Evolutionary conservation across 768 basidiomycete genomes (phyloP).

Genomic region (Lactifluus rugatus): DNA sequence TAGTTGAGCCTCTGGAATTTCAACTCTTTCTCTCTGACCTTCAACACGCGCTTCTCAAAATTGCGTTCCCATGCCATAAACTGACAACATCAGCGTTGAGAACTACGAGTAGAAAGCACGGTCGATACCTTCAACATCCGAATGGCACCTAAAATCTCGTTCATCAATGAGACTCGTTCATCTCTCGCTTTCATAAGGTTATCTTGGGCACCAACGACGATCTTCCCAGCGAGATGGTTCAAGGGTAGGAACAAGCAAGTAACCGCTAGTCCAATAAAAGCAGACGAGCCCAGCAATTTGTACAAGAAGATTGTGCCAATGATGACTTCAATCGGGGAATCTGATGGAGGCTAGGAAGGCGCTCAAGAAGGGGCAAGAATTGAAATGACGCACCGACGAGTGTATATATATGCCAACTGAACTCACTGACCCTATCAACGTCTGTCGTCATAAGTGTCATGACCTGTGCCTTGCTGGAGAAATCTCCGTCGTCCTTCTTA

Average conservation of each 20-base stretch:
- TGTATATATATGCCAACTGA: conserved; percentile 68
- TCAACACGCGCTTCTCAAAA: conserved; percentile 67
- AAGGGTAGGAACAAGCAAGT: conserved; percentile 58
- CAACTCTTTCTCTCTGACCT: conserved; percentile 70
- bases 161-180: conserved; percentile 86
- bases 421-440: conserved; percentile 82
- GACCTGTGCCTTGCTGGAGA: conserved; percentile 58
- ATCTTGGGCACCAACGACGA: conserved; percentile 70
- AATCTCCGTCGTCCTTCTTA: conserved; percentile 43
- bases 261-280: conserved; percentile 68
- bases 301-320: conserved; percentile 73
- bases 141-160: conserved; percentile 84
- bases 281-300: conserved; percentile 67
- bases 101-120: neutral
- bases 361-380: neutral
- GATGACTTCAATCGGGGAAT: conserved; percentile 68
- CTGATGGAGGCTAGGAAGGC: conserved; percentile 23
- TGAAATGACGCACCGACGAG: conserved; percentile 46
- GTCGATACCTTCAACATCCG: conserved; percentile 67
- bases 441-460: conserved; percentile 97
- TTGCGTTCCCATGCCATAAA: conserved; percentile 96
- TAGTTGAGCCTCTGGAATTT: conserved; percentile 82
- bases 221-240: conserved; percentile 76
- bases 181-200: conserved; percentile 88
- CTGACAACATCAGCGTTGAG: conserved; percentile 27